These are phyloP conservation scores for Senecio squalidus DNA, from an alignment of 140 eudicot genomes.

Conservation along the genomic window DNA sequence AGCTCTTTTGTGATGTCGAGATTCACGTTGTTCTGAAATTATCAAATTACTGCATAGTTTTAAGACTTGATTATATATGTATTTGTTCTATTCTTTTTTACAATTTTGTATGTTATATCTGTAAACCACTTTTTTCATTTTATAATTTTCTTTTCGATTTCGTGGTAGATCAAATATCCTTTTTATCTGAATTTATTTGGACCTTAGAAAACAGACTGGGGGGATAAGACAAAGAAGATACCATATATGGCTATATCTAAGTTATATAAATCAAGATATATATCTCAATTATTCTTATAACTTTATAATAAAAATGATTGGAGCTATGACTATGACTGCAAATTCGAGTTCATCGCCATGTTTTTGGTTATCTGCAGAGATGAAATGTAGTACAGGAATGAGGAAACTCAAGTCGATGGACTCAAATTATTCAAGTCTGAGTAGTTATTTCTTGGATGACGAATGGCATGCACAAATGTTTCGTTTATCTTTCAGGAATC, in stretches of 20 bases:
- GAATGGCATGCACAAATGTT: constrained; percentile 24
- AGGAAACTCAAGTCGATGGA: constrained; percentile 15
- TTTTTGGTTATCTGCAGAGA: constrained; percentile 25
- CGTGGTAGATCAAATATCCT: neutral
- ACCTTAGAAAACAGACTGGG: constrained; percentile 25
- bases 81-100: constrained; percentile 23
- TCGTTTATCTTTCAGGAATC: constrained; percentile 21
- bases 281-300: neutral
- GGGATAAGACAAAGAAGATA: constrained; percentile 36
- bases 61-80: constrained; percentile 14
- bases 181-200: constrained; percentile 20
- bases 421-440: constrained; percentile 16
- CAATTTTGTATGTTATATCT: constrained; percentile 27
- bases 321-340: constrained; percentile 24
- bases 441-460: constrained; percentile 32
- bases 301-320: neutral
- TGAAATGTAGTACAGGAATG: constrained; percentile 10
- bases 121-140: constrained; percentile 6
- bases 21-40: constrained; percentile 10
- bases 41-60: constrained; percentile 11
- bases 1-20: constrained; percentile 20
- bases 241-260: constrained; percentile 2
- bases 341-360: constrained; percentile 28
- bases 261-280: constrained; percentile 1
- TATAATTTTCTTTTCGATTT: neutral